phyloP scores from a whole-genome alignment of 805 yeast species.

The Candida patagonica region DNA sequence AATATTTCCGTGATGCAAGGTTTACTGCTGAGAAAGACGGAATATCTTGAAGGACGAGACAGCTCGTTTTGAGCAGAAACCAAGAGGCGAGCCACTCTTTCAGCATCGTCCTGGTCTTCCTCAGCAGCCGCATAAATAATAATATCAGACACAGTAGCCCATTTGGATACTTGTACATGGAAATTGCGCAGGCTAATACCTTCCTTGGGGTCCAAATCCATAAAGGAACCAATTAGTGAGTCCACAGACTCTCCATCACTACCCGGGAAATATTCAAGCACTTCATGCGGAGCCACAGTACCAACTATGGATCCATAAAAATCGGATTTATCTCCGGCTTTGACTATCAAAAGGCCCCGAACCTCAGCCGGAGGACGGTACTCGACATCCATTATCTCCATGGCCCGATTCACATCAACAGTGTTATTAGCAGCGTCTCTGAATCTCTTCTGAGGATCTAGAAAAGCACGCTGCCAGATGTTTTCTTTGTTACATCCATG shows the following conservation, averaged over 20 bases:
- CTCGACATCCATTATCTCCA: conserved; percentile 12
- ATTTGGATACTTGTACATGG: conserved; percentile 75
- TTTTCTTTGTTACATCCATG: conserved; percentile 63
- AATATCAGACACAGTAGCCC: conserved; percentile 65
- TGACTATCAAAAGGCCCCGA: conserved; percentile 22
- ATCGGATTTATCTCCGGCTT: conserved; percentile 18
- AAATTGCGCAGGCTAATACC: conserved; percentile 79
- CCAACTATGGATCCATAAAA: conserved; percentile 19
- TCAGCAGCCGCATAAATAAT: conserved; percentile 60
- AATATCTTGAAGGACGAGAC: conserved; percentile 6
- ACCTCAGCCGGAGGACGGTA: conserved; percentile 15
- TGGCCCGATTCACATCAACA: conserved; percentile 1
- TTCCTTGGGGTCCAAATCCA: conserved; percentile 53
- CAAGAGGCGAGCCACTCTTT: conserved; percentile 12
- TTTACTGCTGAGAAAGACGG: conserved; percentile 16
- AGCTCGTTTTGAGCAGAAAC: conserved; percentile 16
- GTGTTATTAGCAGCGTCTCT: conserved; percentile 8
- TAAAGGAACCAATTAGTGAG: conserved; percentile 29
- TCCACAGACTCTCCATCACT: not conserved
- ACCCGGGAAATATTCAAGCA: conserved; percentile 3
- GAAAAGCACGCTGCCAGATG: conserved; percentile 43
- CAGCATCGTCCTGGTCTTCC: conserved; percentile 12
- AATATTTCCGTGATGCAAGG: conserved; percentile 13
- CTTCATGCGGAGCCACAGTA: conserved; percentile 18
- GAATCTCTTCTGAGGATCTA: conserved; percentile 25